Percentiles rank a stretch among this genome's conserved stretches.
These are phyloP conservation scores for Coniferiporia weirii DNA, from an alignment of 1,284 basidiomycete species.

Conservation along the genomic window DNA sequence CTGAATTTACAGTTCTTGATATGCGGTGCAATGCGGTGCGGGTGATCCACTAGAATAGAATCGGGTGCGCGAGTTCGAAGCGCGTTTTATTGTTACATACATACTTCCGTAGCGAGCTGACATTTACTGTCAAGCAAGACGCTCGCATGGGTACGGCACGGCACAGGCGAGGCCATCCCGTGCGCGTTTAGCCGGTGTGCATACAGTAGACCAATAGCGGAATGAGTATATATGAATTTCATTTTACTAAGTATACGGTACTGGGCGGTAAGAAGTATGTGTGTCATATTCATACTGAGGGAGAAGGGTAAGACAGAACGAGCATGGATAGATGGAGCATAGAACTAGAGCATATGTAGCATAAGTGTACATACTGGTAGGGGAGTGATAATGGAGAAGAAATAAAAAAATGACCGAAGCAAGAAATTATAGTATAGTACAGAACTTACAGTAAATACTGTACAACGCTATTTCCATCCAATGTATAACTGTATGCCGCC, in stretches of 20 bases:
- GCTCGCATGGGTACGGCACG: no score
- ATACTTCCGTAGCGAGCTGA: no score
- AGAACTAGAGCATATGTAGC: background rate
- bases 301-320: background rate
- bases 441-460: background rate
- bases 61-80: no score
- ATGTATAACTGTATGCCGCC: no score
- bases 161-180: no score
- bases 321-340: background rate
- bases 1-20: background rate
- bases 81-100: no score
- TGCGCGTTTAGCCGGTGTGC: no score
- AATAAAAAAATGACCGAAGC: background rate
- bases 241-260: background rate
- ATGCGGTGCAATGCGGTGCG: no score
- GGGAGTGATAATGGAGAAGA: background rate
- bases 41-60: no score
- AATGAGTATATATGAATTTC: background rate
- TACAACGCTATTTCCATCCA: background rate
- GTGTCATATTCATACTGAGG: background rate
- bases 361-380: background rate
- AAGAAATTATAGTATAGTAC: background rate
- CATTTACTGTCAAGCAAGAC: no score
- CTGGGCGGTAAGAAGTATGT: background rate
- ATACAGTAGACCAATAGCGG: background rate